These are phyloP conservation scores for Sordariomycetes sp. DNA, from an alignment of 2,329 filamentous ascomycete genomes.

Conservation along the genomic window DNA sequence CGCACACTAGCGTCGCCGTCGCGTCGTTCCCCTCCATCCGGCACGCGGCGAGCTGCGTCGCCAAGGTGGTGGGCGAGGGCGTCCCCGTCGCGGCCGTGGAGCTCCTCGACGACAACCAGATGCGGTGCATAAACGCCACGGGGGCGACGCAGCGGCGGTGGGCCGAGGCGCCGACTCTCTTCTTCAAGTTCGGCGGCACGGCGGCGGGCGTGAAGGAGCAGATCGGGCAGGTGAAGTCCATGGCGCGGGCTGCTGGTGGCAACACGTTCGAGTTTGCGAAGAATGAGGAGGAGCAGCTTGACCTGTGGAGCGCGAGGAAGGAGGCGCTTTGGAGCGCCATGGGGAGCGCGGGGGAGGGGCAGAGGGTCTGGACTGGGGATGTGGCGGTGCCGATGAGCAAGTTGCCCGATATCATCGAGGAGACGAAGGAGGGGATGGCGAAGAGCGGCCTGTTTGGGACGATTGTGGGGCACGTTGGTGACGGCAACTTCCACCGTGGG, in stretches of 20 bases:
- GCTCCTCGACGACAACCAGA: slow-evolving; percentile 85
- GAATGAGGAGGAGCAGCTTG: slow-evolving; percentile 53
- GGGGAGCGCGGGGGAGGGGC: slow-evolving; percentile 48
- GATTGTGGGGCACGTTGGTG: slow-evolving; percentile 61
- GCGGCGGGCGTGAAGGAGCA: slow-evolving; percentile 64
- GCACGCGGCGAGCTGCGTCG: slow-evolving; percentile 66
- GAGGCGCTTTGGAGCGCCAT: slow-evolving; percentile 74
- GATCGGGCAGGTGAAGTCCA: slow-evolving; percentile 49
- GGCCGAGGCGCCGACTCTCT: slow-evolving; percentile 62
- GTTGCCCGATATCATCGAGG: slow-evolving; percentile 63
- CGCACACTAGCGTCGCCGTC: slow-evolving; percentile 70
- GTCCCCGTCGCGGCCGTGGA: slow-evolving; percentile 86
- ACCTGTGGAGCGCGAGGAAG: slow-evolving; percentile 75
- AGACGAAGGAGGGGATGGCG: slow-evolving; percentile 39
- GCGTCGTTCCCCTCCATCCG: slow-evolving; percentile 45
- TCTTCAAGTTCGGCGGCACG: slow-evolving; percentile 75
- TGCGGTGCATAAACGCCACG: slow-evolving; percentile 54
- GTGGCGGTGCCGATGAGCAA: slow-evolving; percentile 71
- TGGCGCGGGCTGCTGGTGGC: slow-evolving; percentile 48
- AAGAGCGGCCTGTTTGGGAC: slow-evolving; percentile 28
- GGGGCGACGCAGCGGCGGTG: slow-evolving; percentile 54
- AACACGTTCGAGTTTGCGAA: slow-evolving; percentile 68
- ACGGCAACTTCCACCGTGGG: slow-evolving; percentile 64
- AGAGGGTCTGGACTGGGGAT: slow-evolving; percentile 75
- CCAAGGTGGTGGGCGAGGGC: slow-evolving; percentile 65